Evolutionary conservation across 75 land plant genomes (phyloP).

Genomic region (Isoetes taiwanensis): DNA sequence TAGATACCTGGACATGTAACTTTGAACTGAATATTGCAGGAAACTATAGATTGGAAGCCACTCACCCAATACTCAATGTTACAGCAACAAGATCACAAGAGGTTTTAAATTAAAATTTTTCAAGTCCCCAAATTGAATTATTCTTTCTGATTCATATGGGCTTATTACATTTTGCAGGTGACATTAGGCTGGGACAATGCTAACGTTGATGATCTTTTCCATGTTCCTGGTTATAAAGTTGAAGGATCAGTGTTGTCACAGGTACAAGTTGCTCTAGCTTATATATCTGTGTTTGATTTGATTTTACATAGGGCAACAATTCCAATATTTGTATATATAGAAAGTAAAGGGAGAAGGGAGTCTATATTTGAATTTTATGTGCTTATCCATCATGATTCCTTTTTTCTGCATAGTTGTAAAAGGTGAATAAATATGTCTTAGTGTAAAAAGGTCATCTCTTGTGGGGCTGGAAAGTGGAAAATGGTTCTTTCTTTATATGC

Average conservation of each 20-base stretch:
- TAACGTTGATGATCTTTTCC: slow-evolving; percentile 48
- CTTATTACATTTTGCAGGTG: slow-evolving; percentile 32
- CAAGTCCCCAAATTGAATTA: neutral
- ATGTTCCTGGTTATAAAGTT: slow-evolving; percentile 66
- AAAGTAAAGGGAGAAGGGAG: too few species aligned
- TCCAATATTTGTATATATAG: too few species aligned
- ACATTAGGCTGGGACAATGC: slow-evolving; percentile 67
- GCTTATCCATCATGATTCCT: too few species aligned
- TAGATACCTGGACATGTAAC: too few species aligned
- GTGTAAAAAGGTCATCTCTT: too few species aligned
- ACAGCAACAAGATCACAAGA: slow-evolving; percentile 48
- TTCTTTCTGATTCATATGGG: neutral
- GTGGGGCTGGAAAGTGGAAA: too few species aligned
- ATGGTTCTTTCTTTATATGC: too few species aligned
- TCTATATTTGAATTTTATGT: too few species aligned
- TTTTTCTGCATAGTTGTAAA: too few species aligned
- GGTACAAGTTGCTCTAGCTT: slow-evolving; percentile 27
- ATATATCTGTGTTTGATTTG: too few species aligned
- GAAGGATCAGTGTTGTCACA: slow-evolving; percentile 75
- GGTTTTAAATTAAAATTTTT: slow-evolving; percentile 25
- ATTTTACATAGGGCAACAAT: too few species aligned
- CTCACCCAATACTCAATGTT: slow-evolving; percentile 52
- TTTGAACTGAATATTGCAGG: slow-evolving; percentile 27
- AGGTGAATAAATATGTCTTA: too few species aligned
- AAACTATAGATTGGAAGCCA: slow-evolving; percentile 53